Evolutionary conservation across 768 basidiomycete species (phyloP).

Genomic region (Rhizopogon rudus): DNA sequence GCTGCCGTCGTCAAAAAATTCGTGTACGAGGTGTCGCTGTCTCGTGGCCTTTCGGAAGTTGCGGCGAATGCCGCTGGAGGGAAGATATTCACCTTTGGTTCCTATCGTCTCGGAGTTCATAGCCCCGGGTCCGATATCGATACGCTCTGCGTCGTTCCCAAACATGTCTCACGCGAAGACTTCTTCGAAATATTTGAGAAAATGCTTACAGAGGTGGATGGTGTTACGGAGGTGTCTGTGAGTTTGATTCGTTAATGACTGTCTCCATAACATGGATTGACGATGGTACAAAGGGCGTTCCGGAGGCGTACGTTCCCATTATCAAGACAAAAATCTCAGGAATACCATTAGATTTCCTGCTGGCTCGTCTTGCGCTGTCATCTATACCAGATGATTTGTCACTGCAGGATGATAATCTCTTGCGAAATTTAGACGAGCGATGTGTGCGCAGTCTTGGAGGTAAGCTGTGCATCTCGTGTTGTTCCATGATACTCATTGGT

Average conservation of each 20-base stretch:
- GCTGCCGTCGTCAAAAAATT: slow-evolving; percentile 90
- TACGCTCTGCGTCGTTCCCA: slow-evolving; percentile 96
- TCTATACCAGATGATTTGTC: slow-evolving; percentile 91
- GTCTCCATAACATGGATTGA: slow-evolving; percentile 1
- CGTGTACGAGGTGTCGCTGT: slow-evolving; percentile 75
- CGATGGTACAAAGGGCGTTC: slow-evolving; percentile 65
- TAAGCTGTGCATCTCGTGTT: slow-evolving; percentile 19
- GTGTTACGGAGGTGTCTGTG: slow-evolving; percentile 86
- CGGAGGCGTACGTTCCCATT: slow-evolving; percentile 95
- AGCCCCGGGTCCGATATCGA: slow-evolving; percentile 96
- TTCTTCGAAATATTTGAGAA: slow-evolving; percentile 90
- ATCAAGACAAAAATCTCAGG: slow-evolving; percentile 89
- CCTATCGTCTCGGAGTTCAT: slow-evolving; percentile 96
- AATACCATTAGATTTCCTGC: slow-evolving; percentile 90
- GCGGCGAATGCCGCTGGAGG: slow-evolving; percentile 90
- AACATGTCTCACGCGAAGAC: slow-evolving; percentile 93
- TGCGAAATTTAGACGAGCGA: slow-evolving; percentile 90
- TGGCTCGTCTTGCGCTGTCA: slow-evolving; percentile 83
- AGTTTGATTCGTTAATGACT: slow-evolving; percentile 26
- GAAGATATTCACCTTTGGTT: slow-evolving; percentile 99
- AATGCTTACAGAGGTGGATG: slow-evolving; percentile 81
- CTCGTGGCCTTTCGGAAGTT: slow-evolving; percentile 79
- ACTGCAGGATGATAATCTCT: slow-evolving; percentile 84
- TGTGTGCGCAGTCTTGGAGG: slow-evolving; percentile 95
- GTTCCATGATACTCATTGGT: slow-evolving; percentile 2